Percentiles rank a stretch among this genome's conserved stretches.
Evolutionary conservation across 768 basidiomycete genomes (phyloP).

Genomic region (Boletus reticulatus): DNA sequence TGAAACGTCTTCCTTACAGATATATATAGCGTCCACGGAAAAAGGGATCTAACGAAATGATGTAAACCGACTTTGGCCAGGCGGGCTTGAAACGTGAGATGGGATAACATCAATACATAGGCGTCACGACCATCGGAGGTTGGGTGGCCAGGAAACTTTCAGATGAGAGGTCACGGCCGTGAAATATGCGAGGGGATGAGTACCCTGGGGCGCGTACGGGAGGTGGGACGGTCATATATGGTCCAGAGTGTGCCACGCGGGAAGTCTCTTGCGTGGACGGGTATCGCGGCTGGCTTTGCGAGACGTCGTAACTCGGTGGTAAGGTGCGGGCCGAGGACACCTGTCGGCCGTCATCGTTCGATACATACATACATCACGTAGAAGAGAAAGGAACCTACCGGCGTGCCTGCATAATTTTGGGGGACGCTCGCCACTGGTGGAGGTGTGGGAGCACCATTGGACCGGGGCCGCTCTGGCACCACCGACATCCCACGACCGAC

Average conservation of each 20-base stretch:
- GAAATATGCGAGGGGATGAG: slow-evolving; percentile 12
- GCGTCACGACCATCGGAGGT: slow-evolving; percentile 21
- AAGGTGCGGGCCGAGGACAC: slow-evolving; percentile 1
- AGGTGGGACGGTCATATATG: slow-evolving; percentile 35
- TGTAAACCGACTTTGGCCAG: background rate
- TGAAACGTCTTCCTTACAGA: slow-evolving; percentile 5
- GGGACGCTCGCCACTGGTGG: background rate
- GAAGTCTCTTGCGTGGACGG: slow-evolving; percentile 26
- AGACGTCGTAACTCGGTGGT: slow-evolving; percentile 17
- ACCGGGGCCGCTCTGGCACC: slow-evolving; percentile 1
- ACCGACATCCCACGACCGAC: slow-evolving; percentile 1
- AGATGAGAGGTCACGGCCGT: slow-evolving; percentile 26
- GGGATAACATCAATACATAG: slow-evolving; percentile 17
- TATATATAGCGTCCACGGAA: slow-evolving; percentile 11
- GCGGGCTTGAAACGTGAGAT: slow-evolving; percentile 9
- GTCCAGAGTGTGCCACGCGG: slow-evolving; percentile 21
- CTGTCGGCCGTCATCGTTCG: slow-evolving; percentile 3
- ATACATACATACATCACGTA: background rate
- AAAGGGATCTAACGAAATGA: background rate
- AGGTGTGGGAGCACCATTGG: background rate
- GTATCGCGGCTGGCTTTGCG: slow-evolving; percentile 7
- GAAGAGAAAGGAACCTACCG: slow-evolving; percentile 8
- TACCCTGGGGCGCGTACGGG: slow-evolving; percentile 38
- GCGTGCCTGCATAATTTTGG: slow-evolving; percentile 6
- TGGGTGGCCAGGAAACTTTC: slow-evolving; percentile 26